A percentile compares a stretch with the other conserved stretches of the same genome.
Evolutionary conservation across 306 rosid genomes (phyloP).

Genomic region (Cicer chorassanicum): DNA sequence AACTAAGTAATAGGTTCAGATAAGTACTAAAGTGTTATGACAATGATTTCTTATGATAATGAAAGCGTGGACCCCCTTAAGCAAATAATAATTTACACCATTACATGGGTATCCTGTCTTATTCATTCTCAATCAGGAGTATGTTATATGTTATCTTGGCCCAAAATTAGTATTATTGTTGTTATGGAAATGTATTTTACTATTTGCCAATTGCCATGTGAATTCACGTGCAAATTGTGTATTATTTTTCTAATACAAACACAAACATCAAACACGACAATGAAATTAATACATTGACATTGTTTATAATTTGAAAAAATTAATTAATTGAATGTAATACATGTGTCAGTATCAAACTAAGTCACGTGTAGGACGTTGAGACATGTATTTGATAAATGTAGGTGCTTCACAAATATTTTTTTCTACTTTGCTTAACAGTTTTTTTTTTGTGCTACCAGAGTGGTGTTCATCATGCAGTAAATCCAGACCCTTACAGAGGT

Average conservation of each 20-base stretch:
- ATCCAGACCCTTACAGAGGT: conserved; percentile 96
- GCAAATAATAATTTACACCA: conserved; percentile 30
- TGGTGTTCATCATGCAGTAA: conserved; percentile 90
- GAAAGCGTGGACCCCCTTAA: conserved; percentile 40
- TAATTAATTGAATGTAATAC: no score
- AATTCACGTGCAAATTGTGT: conserved; percentile 13
- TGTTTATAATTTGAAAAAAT: no score
- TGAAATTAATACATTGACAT: no score
- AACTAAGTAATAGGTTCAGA: conserved; percentile 27
- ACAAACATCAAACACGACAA: no score
- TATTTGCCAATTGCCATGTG: conserved; percentile 29
- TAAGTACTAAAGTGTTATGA: conserved; percentile 11
- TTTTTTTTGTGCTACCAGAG: conserved; percentile 53
- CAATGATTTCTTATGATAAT: conserved; percentile 37
- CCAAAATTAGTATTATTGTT: conserved; percentile 17
- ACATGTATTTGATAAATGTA: no score
- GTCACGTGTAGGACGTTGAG: no score
- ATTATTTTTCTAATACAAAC: background rate
- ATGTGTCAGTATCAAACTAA: no score
- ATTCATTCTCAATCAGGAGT: conserved; percentile 13
- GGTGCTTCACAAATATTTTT: no score
- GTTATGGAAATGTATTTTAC: background rate
- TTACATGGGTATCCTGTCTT: background rate
- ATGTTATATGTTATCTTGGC: background rate
- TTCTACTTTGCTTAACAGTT: background rate